These are phyloP conservation scores for Fusarium sp. DNA, from an alignment of 2,329 filamentous ascomycete species.

Conservation along the genomic window DNA sequence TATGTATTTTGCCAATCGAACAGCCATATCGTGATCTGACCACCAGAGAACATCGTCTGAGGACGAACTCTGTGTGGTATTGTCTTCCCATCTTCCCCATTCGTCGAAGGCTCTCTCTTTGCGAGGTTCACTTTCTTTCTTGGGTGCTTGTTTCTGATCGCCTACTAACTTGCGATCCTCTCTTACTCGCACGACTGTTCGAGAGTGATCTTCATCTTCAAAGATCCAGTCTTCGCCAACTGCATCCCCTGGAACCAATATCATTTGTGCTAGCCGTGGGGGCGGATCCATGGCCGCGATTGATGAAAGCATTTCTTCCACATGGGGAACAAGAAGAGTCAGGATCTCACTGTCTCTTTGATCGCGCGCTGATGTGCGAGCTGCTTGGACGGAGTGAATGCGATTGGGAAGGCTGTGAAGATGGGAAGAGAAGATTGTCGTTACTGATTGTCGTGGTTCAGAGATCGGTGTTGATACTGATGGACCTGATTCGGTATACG, in stretches of 20 bases:
- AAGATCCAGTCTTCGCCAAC: slow-evolving; percentile 53
- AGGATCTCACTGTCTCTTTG: slow-evolving; percentile 54
- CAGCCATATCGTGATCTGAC: slow-evolving; percentile 58
- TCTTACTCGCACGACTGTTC: slow-evolving; percentile 49
- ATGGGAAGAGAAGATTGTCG: slow-evolving; percentile 51
- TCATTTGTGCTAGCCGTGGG: slow-evolving; percentile 55
- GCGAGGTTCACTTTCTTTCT: not conserved
- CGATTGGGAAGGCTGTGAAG: slow-evolving; percentile 52
- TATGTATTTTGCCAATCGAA: slow-evolving; percentile 57
- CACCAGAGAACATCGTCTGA: slow-evolving; percentile 55
- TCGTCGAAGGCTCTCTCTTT: slow-evolving; percentile 54
- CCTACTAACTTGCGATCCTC: slow-evolving; percentile 27
- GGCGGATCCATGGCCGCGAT: slow-evolving; percentile 50
- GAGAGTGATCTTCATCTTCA: slow-evolving; percentile 48
- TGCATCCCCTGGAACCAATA: slow-evolving; percentile 57
- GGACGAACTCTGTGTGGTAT: slow-evolving; percentile 1
- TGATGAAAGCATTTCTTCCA: slow-evolving; percentile 56
- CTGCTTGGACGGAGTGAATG: slow-evolving; percentile 51
- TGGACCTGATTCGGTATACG: slow-evolving; percentile 37
- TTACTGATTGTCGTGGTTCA: slow-evolving; percentile 21
- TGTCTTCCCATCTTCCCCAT: slow-evolving; percentile 58
- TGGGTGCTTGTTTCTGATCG: slow-evolving; percentile 11
- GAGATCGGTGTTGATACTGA: slow-evolving; percentile 5
- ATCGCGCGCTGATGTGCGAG: slow-evolving; percentile 49
- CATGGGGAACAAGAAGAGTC: slow-evolving; percentile 53